Evolutionary conservation across 1,284 basidiomycete species (phyloP).

Genomic region (Coniferiporia weirii): DNA sequence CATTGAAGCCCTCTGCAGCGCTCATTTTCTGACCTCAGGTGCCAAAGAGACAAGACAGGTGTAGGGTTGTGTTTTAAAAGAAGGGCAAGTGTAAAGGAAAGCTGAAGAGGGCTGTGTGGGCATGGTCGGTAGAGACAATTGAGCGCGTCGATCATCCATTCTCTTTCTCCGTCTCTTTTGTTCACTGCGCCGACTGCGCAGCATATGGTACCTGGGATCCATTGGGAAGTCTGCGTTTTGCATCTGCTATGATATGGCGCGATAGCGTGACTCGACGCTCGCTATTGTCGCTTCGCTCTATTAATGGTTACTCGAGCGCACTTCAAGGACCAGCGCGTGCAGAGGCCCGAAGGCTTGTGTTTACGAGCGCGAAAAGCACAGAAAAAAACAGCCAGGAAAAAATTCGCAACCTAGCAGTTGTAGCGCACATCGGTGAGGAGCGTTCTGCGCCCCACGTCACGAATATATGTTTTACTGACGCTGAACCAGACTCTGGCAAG

Average conservation of each 20-base stretch:
- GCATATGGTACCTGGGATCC: not conserved
- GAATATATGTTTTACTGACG: conserved; percentile 23
- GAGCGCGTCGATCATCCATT: conserved; percentile 6
- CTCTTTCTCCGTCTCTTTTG: not conserved
- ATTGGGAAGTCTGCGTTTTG: not conserved
- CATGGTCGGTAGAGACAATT: conserved; percentile 5
- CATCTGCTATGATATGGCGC: conserved; percentile 5
- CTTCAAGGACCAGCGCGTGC: not conserved
- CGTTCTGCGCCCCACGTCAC: not conserved
- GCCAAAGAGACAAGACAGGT: no score
- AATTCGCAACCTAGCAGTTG: conserved; percentile 73
- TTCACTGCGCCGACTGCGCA: not conserved
- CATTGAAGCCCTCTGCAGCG: not conserved
- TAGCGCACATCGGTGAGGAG: conserved; percentile 73
- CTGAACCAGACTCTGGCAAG: conserved; percentile 75
- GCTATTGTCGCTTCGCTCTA: not conserved
- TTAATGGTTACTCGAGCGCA: not conserved
- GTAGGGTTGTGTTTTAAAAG: no score
- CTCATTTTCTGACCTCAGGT: not conserved
- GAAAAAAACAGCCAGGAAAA: conserved; percentile 30
- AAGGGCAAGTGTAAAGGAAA: not conserved
- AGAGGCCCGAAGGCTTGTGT: not conserved
- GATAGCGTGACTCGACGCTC: not conserved
- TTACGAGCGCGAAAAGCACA: not conserved
- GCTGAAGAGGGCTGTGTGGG: not conserved